These are phyloP conservation scores for Cicer arietinum DNA, from an alignment of 306 rosid genomes.

Conservation along the genomic window DNA sequence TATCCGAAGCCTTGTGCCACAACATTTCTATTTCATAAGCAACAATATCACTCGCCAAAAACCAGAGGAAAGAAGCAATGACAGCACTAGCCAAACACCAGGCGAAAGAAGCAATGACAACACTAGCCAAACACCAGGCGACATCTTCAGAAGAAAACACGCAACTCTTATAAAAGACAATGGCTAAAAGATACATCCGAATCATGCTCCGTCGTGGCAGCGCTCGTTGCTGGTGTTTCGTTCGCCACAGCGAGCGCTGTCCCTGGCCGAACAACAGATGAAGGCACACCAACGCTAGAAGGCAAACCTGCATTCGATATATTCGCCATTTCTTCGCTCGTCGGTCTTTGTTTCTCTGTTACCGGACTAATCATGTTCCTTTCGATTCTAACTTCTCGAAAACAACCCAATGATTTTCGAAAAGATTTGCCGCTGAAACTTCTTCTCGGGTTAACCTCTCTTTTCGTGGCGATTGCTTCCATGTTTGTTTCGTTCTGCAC, in stretches of 20 bases:
- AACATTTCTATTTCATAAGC: background rate
- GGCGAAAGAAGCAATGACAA: background rate
- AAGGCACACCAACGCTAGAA: constrained; percentile 51
- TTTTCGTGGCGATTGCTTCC: constrained; percentile 57
- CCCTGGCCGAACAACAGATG: constrained; percentile 48
- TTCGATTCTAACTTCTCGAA: constrained; percentile 60
- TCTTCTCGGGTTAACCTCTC: constrained; percentile 55
- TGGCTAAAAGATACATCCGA: constrained; percentile 53
- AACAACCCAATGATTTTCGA: constrained; percentile 57
- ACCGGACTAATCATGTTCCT: constrained; percentile 70
- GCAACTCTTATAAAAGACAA: background rate
- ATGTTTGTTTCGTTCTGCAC: constrained; percentile 63
- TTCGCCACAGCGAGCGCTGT: constrained; percentile 46
- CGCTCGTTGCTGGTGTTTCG: constrained; percentile 49
- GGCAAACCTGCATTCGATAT: constrained; percentile 45
- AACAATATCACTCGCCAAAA: background rate
- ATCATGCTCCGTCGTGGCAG: constrained; percentile 56
- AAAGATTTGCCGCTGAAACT: constrained; percentile 56
- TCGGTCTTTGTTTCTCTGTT: constrained; percentile 65
- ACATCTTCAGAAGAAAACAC: constrained; percentile 44
- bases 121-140: background rate
- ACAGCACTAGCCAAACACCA: background rate
- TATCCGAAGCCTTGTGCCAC: background rate
- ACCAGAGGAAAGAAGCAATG: constrained; percentile 23
- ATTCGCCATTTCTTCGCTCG: constrained; percentile 54